phyloP scores from a whole-genome alignment of 148 eudicot genomes.

The Pouteria glomerata region DNA sequence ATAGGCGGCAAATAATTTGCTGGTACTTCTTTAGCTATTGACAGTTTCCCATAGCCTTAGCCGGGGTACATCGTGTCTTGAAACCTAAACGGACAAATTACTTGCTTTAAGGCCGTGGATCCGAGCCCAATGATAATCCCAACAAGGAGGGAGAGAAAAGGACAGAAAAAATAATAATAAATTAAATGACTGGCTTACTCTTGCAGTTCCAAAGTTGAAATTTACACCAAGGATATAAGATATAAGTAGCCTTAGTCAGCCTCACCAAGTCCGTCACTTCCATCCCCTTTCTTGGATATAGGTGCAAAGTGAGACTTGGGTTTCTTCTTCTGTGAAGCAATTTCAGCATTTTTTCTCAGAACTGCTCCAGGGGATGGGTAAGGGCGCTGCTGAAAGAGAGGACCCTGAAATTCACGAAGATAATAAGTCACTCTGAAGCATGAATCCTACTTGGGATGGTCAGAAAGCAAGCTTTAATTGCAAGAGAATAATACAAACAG shows the following conservation, averaged over 20 bases:
- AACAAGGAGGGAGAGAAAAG: too few species aligned
- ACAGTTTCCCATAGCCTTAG: neutral
- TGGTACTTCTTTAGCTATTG: neutral
- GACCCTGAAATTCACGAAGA: slow-evolving; percentile 61
- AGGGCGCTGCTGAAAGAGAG: slow-evolving; percentile 98
- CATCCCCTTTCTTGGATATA: slow-evolving; percentile 96
- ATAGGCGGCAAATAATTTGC: neutral
- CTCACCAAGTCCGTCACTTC: slow-evolving; percentile 97
- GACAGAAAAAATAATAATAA: neutral
- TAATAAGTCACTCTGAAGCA: slow-evolving; percentile 3
- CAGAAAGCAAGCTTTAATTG: slow-evolving; percentile 6
- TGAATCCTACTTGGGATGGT: neutral
- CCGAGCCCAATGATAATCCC: neutral
- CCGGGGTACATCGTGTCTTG: too few species aligned
- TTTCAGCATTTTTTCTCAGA: slow-evolving; percentile 83
- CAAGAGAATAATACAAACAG: neutral
- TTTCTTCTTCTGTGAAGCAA: slow-evolving; percentile 80
- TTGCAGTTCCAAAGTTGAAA: neutral
- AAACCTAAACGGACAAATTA: neutral
- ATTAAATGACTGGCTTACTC: neutral
- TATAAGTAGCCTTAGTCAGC: slow-evolving; percentile 92
- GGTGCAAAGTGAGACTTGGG: slow-evolving; percentile 58
- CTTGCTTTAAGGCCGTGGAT: too few species aligned
- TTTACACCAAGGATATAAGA: neutral
- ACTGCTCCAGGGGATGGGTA: slow-evolving; percentile 99